Evolutionary conservation across 176 grass and related monocot species (phyloP).

Genomic region (Oryza glumipatula): DNA sequence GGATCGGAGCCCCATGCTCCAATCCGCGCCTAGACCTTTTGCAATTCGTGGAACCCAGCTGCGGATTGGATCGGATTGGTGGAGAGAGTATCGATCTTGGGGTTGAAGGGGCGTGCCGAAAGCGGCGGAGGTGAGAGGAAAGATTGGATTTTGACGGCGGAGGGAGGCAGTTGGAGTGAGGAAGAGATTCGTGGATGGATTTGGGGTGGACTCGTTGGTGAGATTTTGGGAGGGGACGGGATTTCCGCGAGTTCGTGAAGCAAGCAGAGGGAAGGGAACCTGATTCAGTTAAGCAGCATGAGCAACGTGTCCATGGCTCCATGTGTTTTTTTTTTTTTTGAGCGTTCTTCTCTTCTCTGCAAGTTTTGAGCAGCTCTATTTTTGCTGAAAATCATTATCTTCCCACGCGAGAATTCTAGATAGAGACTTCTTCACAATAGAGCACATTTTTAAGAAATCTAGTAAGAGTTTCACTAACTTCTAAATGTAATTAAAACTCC

Average conservation of each 20-base stretch:
- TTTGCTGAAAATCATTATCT: too few relatives aligned
- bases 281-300: neutral
- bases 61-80: neutral
- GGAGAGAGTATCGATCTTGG: neutral
- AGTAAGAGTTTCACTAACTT: too few relatives aligned
- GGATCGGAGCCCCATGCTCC: slow-evolving; percentile 22
- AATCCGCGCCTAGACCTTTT: slow-evolving; percentile 5
- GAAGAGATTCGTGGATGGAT: neutral
- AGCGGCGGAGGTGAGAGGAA: neutral
- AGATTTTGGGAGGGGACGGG: neutral
- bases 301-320: neutral
- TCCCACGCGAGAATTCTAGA: too few relatives aligned
- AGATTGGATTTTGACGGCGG: slow-evolving; percentile 1
- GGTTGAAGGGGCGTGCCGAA: neutral
- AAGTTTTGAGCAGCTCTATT: neutral
- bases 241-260: neutral
- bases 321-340: too few relatives aligned
- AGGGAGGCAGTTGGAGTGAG: neutral
- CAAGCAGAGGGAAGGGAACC: neutral
- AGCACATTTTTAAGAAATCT: too few relatives aligned
- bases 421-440: too few relatives aligned
- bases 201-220: neutral
- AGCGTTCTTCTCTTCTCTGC: neutral
- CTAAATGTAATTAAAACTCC: too few relatives aligned
- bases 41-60: slow-evolving; percentile 2